Evolutionary conservation across 768 basidiomycete genomes (phyloP).

Genomic region (Termitomyces titanicus): DNA sequence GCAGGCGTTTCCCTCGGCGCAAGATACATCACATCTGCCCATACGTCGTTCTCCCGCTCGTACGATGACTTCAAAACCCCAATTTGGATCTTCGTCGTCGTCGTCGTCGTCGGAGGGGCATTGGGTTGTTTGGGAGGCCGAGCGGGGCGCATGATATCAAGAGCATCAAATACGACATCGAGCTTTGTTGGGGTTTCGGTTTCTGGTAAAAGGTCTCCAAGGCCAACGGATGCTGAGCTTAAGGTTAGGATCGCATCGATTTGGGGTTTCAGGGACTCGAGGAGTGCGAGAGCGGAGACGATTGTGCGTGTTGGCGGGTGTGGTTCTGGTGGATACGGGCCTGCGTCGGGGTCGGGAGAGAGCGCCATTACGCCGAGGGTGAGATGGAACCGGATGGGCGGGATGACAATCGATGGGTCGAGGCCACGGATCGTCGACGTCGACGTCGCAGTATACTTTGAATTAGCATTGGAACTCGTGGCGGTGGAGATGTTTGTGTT

Average conservation of each 20-base stretch:
- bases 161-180: conserved; percentile 36
- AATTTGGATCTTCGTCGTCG: not conserved
- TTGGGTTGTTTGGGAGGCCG: conserved; percentile 3
- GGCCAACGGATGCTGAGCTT: too few relatives aligned
- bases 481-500: too few relatives aligned
- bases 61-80: too few relatives aligned
- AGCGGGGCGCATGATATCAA: conserved; percentile 42
- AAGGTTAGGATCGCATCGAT: conserved; percentile 39
- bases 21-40: conserved; percentile 55
- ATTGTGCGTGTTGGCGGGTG: conserved; percentile 26
- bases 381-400: conserved; percentile 59
- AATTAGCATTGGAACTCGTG: conserved; percentile 1
- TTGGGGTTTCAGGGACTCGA: conserved; percentile 35
- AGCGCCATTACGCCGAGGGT: conserved; percentile 76
- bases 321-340: not conserved
- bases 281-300: conserved; percentile 37
- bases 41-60: conserved; percentile 11
- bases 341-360: not conserved
- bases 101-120: not conserved
- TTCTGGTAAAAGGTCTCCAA: too few relatives aligned
- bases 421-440: conserved; percentile 41
- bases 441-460: too few relatives aligned
- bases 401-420: conserved; percentile 56
- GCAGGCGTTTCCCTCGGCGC: conserved; percentile 39
- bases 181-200: conserved; percentile 4